A percentile compares a stretch with the other conserved stretches of the same genome.
Evolutionary conservation across 2,329 filamentous ascomycete species (phyloP).

Genomic region (Aspergillus fijiensis): DNA sequence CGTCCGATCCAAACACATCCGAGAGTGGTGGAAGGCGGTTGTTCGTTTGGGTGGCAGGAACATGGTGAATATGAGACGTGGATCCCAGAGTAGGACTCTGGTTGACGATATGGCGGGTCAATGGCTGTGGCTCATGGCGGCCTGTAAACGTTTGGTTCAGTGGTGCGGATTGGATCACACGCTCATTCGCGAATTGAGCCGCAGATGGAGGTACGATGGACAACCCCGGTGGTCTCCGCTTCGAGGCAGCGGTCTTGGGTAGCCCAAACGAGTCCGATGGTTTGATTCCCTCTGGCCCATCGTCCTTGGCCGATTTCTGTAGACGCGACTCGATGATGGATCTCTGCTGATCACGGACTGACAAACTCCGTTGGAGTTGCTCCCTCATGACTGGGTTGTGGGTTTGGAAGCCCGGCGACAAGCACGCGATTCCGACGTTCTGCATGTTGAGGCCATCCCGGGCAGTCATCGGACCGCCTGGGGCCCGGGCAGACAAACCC

Average conservation of each 20-base stretch:
- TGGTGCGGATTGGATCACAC: constrained; percentile 94
- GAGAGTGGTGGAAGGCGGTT: constrained; percentile 92
- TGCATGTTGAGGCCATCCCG: constrained; percentile 80
- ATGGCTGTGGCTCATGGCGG: constrained; percentile 72
- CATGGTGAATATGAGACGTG: constrained; percentile 86
- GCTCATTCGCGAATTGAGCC: constrained; percentile 86
- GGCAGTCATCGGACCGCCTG: constrained; percentile 67
- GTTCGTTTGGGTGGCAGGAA: constrained; percentile 81
- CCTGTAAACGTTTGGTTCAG: constrained; percentile 94
- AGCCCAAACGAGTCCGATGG: constrained; percentile 51
- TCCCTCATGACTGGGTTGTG: constrained; percentile 96
- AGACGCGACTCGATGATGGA: constrained; percentile 90
- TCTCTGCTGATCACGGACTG: constrained; percentile 88
- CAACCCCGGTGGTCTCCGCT: constrained; percentile 70
- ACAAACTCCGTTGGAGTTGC: constrained; percentile 89
- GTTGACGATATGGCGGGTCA: constrained; percentile 75
- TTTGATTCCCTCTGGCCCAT: constrained; percentile 61
- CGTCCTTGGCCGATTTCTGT: constrained; percentile 82
- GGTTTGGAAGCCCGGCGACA: constrained; percentile 93
- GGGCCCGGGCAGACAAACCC: constrained; percentile 63
- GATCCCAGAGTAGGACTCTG: constrained; percentile 79
- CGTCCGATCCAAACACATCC: constrained; percentile 84
- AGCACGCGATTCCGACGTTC: constrained; percentile 87
- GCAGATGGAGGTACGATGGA: constrained; percentile 95
- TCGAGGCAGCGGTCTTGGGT: constrained; percentile 42